Percentiles rank a stretch among this genome's conserved stretches.
Evolutionary conservation across 192 early-diverging fungal genomes (phyloP).

Genomic region (Dissophora ornata): DNA sequence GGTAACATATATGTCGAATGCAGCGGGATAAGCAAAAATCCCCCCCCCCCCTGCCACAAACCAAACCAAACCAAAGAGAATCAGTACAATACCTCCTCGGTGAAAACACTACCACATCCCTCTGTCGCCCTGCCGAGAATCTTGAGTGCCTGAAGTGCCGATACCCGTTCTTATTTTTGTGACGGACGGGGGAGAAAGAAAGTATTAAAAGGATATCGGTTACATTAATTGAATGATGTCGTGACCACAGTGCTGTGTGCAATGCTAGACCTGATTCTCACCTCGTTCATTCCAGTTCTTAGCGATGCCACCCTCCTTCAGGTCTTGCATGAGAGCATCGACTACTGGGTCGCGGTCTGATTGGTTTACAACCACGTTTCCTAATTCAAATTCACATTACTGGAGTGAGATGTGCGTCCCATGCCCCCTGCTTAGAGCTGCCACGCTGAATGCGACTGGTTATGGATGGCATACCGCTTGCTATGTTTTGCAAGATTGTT

Average conservation of each 20-base stretch:
- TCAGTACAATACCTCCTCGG: constrained; percentile 68
- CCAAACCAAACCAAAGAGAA: too few species aligned
- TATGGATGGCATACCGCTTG: constrained; percentile 48
- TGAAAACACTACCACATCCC: constrained; percentile 69
- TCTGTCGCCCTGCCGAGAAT: constrained; percentile 66
- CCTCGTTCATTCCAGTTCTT: constrained; percentile 47
- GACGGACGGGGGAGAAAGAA: neutral
- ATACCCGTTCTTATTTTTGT: constrained; percentile 51
- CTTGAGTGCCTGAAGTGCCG: constrained; percentile 68
- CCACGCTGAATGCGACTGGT: too few species aligned
- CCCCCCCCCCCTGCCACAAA: too few species aligned
- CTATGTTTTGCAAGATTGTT: constrained; percentile 24
- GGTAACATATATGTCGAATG: too few species aligned
- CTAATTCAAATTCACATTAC: neutral
- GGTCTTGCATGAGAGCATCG: constrained; percentile 38
- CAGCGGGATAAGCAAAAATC: too few species aligned
- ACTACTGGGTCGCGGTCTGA: constrained; percentile 21
- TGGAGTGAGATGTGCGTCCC: too few species aligned
- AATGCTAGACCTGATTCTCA: too few species aligned
- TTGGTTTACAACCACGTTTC: constrained; percentile 30
- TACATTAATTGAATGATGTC: too few species aligned
- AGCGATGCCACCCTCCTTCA: constrained; percentile 44
- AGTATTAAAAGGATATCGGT: neutral
- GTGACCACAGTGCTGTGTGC: too few species aligned
- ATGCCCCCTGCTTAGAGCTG: too few species aligned